Evolutionary conservation across 805 yeast species (phyloP).

Genomic region (Saccharomycopsis javanensis): DNA sequence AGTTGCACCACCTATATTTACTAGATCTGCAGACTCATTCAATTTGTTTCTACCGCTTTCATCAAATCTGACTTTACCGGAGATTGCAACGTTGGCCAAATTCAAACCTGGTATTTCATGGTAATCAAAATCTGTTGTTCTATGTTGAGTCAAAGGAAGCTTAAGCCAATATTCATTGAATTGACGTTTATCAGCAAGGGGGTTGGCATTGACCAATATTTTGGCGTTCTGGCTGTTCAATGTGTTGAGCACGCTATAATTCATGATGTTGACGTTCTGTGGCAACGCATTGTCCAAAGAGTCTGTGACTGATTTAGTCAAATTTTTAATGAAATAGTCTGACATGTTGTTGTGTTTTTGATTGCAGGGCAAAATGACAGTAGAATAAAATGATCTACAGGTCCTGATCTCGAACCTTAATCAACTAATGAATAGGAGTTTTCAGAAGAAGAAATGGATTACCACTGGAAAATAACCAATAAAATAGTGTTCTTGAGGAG

Average conservation of each 20-base stretch:
- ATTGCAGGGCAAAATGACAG: too few relatives aligned
- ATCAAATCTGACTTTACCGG: conserved; percentile 60
- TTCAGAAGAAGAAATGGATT: too few relatives aligned
- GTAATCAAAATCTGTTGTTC: conserved; percentile 32
- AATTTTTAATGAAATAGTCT: conserved; percentile 1
- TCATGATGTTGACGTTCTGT: background rate
- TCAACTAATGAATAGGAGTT: background rate
- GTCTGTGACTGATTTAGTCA: conserved; percentile 3
- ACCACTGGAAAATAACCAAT: too few relatives aligned
- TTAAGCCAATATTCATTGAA: conserved; percentile 37
- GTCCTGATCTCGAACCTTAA: too few relatives aligned
- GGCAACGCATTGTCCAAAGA: conserved; percentile 12
- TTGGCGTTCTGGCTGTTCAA: conserved; percentile 17
- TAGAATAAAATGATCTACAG: too few relatives aligned
- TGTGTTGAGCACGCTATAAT: background rate
- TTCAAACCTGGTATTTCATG: conserved; percentile 31
- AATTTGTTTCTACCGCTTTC: conserved; percentile 60
- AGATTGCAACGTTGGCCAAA: conserved; percentile 22
- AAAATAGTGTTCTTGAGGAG: too few relatives aligned
- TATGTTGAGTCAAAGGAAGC: conserved; percentile 33
- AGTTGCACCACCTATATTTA: conserved; percentile 20
- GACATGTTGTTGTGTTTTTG: too few relatives aligned
- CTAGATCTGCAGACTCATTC: conserved; percentile 54
- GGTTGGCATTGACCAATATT: conserved; percentile 35
- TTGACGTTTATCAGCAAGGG: conserved; percentile 30